Evolutionary conservation across 2,329 filamentous ascomycete species (phyloP), one percentile per base, ranked within the genome.

Genomic region (Alternaria atra): DNA sequence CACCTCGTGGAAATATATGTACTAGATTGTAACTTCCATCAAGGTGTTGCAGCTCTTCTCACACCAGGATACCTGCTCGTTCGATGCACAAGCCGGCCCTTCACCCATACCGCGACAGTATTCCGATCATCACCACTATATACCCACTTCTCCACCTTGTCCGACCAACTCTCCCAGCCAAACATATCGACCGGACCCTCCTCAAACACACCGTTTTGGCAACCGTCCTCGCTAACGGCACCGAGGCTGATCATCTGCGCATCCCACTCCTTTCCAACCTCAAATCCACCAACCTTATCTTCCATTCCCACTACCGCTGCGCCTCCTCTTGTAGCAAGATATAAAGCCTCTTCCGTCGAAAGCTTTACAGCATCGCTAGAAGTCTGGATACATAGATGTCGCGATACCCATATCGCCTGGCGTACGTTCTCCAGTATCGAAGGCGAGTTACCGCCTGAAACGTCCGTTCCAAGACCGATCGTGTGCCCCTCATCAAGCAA

Each of bases 81-180:
- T 46, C 17, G 51, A 81, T 97, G 93, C 48, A 97, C 95, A 77
- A 96, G 79, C 65, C 88, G 82, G 3, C 95, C 95, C 75, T 85
- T 89, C 2, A 98, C 93, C 94, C 94, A 99, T 5, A 99, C 95
- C 68, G 85, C 89, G 70, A 85, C 85, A 3, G 93, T 94, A 78
- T 98, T 98, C 68, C 94, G 84, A 80, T 98, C 95, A 82, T 98
- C 94, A 0, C 95, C 95, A 67, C 88, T 91, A 80, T 91, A 99
- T 63, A 98, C 83, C 95, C 95, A 99, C 83, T 99, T 99, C 53
- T 92, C 91, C 10, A 98, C 81, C 73, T 84, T 87, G 72, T 98
- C 92, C 39, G 90, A 87, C 92, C 91, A 96, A n/a, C 75, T 87
- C 84, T 98, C 94, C 87, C 90, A 93, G 1, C 93, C 94, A 82